Percentiles rank a stretch among this genome's conserved stretches.
Conservation (phyloP, 2,329 filamentous ascomycete species). For the Sclerotinia spermophila region DNA sequence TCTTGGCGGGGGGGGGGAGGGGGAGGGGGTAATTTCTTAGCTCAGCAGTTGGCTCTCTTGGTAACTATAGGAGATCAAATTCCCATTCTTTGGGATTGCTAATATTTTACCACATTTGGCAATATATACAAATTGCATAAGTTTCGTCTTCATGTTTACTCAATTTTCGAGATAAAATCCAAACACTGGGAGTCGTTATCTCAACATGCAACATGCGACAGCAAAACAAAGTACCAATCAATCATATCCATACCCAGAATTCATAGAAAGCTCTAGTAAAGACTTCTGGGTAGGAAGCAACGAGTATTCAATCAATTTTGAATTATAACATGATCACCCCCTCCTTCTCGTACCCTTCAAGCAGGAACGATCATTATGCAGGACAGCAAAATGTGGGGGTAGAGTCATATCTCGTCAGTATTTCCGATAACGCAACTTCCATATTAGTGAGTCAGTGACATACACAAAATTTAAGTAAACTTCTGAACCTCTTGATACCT, state of each 20-base stretch:
- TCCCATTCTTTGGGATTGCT: neutral
- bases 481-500: neutral
- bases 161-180: neutral
- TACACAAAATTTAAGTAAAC: neutral
- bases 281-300: neutral
- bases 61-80: neutral
- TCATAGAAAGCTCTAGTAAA: neutral
- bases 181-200: neutral
- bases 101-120: neutral
- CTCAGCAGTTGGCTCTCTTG: too few species aligned
- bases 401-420: neutral
- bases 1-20: too few species aligned
- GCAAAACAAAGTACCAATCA: neutral
- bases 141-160: neutral
- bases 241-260: neutral
- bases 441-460: neutral
- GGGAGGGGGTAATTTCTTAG: constrained; percentile 13
- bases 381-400: constrained; percentile 10
- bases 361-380: constrained; percentile 7
- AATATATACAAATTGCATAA: neutral
- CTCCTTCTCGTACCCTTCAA: neutral
- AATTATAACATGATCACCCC: neutral
- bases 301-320: neutral
- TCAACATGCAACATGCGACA: neutral
- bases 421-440: neutral